Base-by-base conservation (phyloP, 805 yeast species). In the Limtongia smithiae region DNA sequence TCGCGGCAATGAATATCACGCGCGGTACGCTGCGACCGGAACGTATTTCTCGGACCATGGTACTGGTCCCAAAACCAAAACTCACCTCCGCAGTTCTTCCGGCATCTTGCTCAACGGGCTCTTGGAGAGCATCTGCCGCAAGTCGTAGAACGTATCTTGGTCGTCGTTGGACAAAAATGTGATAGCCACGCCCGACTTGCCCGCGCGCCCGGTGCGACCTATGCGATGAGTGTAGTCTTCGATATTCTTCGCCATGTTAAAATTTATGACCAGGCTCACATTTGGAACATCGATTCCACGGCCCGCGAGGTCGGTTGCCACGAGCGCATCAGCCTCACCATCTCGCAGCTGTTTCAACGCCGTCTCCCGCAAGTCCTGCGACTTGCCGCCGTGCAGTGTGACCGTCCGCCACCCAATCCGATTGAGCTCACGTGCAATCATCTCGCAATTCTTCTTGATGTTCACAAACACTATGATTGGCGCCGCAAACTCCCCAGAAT, bases 121-220 rank as follows among this genome's bases (percentile, higher is more conserved):
- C 48, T 66, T 67, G n/a, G 63, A 58, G 44, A 82, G 66, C 67
- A 79, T 74, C 55, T 69, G 69, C 62, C 72, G 71, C 60, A 82
- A 65, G 54, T 76, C 82, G 45, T 67, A 65, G 46, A 83, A 72
- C 1, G 70, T 76, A 12, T 68, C 65, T 42, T 68, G 70, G 58
- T 84, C 90, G 3, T 73, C 74, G 11, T 74, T 75, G 46, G 78
- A 79, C 54, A 89, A 65, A 56, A 86, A 85, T 0, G 96, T 84
- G 11, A 82, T 71, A 3, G 96, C 83, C 8, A 76, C 72, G 38
- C 98, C 98, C 4, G 64, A 64, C 40, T 78, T 79, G 0, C 97
- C 97, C 0, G 96, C 97, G 66, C 98, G 79, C 33, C 97, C 98
- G 0, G 98, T 91, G 69, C 98, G 81, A 49, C 98, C 98, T 43